Percentiles rank a stretch among this genome's conserved stretches.
phyloP scores from a whole-genome alignment of 805 yeast species.

The Brettanomyces custersianus region DNA sequence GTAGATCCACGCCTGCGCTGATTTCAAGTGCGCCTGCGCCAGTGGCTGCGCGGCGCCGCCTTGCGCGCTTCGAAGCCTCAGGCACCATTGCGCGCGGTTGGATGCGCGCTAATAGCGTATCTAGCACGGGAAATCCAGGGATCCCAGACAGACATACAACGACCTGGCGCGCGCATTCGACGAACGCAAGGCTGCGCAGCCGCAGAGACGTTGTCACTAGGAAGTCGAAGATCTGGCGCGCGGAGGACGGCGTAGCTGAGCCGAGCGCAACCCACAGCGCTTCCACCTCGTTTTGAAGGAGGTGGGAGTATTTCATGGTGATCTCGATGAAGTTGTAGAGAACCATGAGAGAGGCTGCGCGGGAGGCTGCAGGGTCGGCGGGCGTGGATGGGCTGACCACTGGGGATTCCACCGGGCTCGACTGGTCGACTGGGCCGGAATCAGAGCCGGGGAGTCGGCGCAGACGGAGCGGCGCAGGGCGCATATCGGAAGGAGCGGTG shows the following conservation, averaged over 20 bases:
- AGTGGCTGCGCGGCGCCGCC: not conserved
- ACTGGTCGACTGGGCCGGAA: too few species aligned
- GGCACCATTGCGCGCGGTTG: constrained; percentile 92
- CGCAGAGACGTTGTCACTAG: constrained; percentile 59
- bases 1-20: not conserved
- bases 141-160: constrained; percentile 64
- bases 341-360: constrained; percentile 52
- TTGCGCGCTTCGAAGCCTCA: not conserved
- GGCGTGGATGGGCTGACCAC: too few species aligned
- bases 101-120: constrained; percentile 56
- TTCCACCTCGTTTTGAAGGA: constrained; percentile 78
- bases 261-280: constrained; percentile 96
- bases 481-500: too few species aligned
- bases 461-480: too few species aligned
- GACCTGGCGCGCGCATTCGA: constrained; percentile 73
- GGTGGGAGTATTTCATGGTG: constrained; percentile 65
- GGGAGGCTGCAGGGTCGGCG: too few species aligned
- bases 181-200: constrained; percentile 62
- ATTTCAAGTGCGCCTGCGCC: not conserved
- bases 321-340: constrained; percentile 75
- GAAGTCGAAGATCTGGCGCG: constrained; percentile 64
- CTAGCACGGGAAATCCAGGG: constrained; percentile 43
- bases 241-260: not conserved
- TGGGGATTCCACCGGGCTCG: too few species aligned
- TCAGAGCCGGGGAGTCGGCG: too few species aligned